Base-by-base conservation (phyloP, 345 rosid genomes). In the Toxicodendron radicans region DNA sequence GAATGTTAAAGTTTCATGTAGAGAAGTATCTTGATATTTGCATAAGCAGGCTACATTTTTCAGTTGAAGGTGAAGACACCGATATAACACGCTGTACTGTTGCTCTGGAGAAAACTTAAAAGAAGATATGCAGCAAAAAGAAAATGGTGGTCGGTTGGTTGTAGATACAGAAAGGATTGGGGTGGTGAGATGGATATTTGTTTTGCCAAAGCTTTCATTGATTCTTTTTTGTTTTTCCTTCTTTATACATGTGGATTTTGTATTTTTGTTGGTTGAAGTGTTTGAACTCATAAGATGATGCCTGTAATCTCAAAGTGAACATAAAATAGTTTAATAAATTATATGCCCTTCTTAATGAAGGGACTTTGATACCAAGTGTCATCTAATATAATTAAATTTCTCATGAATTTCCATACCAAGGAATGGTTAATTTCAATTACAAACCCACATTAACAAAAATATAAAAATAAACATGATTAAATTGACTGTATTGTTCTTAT, bases 181-280 rank as follows among this genome's bases (percentile, higher is more conserved):
- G 69, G 45, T 23, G 70, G 35, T 70, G 63, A 57, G 32, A 46
- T 45, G 71, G 58, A 49, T 41, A 69, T 43, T 73, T 76, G 30
- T 73, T 73, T 16, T 18, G 59, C 60, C 63, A 10, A 17, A 41
- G 59, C 60, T 70, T 76, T 56, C 21, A 48, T 80, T 53, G 41
- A 60, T 77, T 74, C 76, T 76, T 73, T 76, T 7, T 38, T 38
- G 0, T 38, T 27, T 7, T 6, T 38, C 5, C 1, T n/a, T n/a
- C 7, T 7, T 68, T 16, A 30, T 76, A 73, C 72, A 7, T n/a
- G 71, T 68, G 33, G 64, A 56, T 69, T 75, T 57, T n/a, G n/a
- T n/a, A n/a, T n/a, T n/a, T n/a, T n/a, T 76, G 76, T 66, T 61
- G 14, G 68, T 62, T 76, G 43, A 54, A 78, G 73, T 80, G 82